Percentiles rank a stretch among this genome's conserved stretches.
Evolutionary conservation across 768 basidiomycete species (phyloP).

Genomic region (Naematelia encephala): DNA sequence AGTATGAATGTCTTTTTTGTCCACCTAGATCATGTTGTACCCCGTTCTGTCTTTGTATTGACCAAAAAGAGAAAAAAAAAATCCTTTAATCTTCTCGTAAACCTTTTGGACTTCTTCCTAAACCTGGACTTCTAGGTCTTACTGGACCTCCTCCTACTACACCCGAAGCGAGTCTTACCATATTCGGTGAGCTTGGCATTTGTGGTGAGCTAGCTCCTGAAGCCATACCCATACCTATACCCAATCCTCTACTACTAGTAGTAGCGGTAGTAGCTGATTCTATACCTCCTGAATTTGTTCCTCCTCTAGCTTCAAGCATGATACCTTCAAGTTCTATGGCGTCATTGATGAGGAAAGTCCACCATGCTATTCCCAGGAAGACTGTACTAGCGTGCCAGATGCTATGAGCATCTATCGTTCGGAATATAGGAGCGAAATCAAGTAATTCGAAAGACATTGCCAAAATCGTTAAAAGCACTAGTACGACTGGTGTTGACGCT

Average conservation of each 20-base stretch:
- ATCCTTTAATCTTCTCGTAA: not conserved
- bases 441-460: slow-evolving; percentile 80
- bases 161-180: not conserved
- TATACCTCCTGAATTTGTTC: not conserved
- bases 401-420: slow-evolving; percentile 82
- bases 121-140: not conserved
- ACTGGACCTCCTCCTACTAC: not conserved
- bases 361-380: slow-evolving; percentile 76
- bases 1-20: too few relatives aligned
- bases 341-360: slow-evolving; percentile 58
- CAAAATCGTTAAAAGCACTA: slow-evolving; percentile 67
- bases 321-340: slow-evolving; percentile 34
- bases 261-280: not conserved
- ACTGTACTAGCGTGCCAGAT: slow-evolving; percentile 88
- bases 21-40: too few relatives aligned
- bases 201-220: not conserved
- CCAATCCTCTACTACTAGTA: not conserved
- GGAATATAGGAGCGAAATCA: slow-evolving; percentile 78
- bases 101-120: not conserved
- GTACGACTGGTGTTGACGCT: slow-evolving; percentile 27
- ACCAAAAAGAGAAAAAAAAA: too few relatives aligned
- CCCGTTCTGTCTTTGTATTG: too few relatives aligned
- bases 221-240: not conserved
- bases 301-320: slow-evolving; percentile 7
- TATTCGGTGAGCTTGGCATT: not conserved